Evolutionary conservation across 768 basidiomycete genomes (phyloP), one percentile per base, ranked within the genome.

Genomic region (Leccinum rimulosum): DNA sequence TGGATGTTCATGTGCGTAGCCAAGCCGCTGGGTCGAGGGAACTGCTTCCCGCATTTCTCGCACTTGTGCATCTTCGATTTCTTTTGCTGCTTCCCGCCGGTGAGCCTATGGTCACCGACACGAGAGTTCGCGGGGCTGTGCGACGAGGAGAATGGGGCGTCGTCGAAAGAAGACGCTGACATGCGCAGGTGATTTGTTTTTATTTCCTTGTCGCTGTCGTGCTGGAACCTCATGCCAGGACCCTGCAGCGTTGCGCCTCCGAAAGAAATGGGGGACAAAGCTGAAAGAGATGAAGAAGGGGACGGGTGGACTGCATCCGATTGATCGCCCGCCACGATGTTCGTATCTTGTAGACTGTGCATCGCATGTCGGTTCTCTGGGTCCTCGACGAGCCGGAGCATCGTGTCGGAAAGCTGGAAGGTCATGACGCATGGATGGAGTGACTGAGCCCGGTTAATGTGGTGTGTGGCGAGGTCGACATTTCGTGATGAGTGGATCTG

Each of bases 1-100:
- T 82, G 81, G 22, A 77, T 77, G 63, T 83, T 82, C 82, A 81
- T 80, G 65, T 82, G 81, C 28, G 81, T 82, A 28, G 74, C 72
- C 61, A 82, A 69, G 14, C 81, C 82, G 53, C 81, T 82, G 5
- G 82, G 81, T 3, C 81, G 73, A 15, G 81, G 81, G 61, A 82
- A 82, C 65, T 68, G 51, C 68, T 81, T 81, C 1, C 65, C 60
- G 70, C 81, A 82, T 5, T 76, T 69, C 9, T 57, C 64, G 64
- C 81, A 82, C 64, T 75, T 71, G 64, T 82, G 81, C 80, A 81
- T 81, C 64, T 82, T 82, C 3, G 77, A 74, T 55, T 74, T 81
- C 67, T 80, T 71, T 11, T 58, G 55, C 9, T 56, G 64, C 47
- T 58, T 71, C 1, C 19, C 7, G 11, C 65, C 51, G 54, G 61